Evolutionary conservation across 176 grass and related monocot species (phyloP).

Genomic region (Melocanna baccifera): DNA sequence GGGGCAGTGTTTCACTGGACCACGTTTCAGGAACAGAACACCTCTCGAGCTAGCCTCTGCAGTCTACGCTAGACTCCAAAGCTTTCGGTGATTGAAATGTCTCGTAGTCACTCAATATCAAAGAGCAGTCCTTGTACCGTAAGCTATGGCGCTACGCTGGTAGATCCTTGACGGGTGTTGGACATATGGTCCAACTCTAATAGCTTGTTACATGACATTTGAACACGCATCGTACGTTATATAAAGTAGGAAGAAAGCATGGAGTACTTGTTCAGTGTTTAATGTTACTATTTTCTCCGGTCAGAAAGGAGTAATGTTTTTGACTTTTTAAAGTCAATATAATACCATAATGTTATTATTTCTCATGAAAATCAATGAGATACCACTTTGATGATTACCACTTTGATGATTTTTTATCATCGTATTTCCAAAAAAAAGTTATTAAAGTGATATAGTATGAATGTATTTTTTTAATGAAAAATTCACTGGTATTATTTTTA

Average conservation of each 20-base stretch:
- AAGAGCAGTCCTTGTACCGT: no score
- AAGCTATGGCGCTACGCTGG: not conserved
- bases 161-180: not conserved
- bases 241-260: not conserved
- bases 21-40: not conserved
- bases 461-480: no score
- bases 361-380: no score
- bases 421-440: no score
- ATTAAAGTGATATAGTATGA: no score
- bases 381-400: no score
- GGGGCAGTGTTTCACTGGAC: not conserved
- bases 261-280: not conserved
- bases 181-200: not conserved
- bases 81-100: constrained; percentile 17
- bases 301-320: no score
- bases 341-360: no score
- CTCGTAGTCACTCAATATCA: not conserved
- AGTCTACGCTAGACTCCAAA: not conserved
- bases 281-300: no score
- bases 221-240: not conserved
- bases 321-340: no score
- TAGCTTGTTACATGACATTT: not conserved
- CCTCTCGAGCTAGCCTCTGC: not conserved
- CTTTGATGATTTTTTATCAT: no score
- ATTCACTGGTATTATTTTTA: no score